A percentile compares a stretch with the other conserved stretches of the same genome.
Evolutionary conservation across 1,284 basidiomycete genomes (phyloP).

Genomic region (Amylostereum chailletii): DNA sequence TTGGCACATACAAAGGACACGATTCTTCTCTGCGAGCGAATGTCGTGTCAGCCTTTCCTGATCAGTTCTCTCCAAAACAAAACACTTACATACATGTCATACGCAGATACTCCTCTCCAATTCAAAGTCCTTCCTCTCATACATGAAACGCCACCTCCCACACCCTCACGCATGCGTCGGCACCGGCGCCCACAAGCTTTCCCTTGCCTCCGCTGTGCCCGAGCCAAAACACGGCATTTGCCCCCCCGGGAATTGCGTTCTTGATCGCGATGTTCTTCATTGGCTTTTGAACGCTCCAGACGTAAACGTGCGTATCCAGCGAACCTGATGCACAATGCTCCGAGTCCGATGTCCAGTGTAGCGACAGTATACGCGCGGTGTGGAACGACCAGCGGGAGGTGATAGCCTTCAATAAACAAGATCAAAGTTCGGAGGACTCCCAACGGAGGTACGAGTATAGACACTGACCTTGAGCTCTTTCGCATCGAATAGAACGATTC

Average conservation of each 20-base stretch:
- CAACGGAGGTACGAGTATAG: neutral
- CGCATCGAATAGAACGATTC: constrained; percentile 73
- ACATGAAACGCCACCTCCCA: constrained; percentile 62
- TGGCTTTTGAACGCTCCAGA: constrained; percentile 79
- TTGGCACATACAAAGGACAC: too few species aligned
- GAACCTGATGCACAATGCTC: constrained; percentile 80
- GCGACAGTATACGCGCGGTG: constrained; percentile 70
- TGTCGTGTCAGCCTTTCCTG: too few species aligned
- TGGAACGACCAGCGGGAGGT: constrained; percentile 87
- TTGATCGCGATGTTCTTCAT: constrained; percentile 78
- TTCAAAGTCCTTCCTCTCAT: too few species aligned
- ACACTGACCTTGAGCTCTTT: constrained; percentile 46
- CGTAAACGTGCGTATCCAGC: constrained; percentile 86
- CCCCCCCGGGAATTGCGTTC: constrained; percentile 79
- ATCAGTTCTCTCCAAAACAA: too few species aligned
- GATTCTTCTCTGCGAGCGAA: too few species aligned
- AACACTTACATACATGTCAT: too few species aligned
- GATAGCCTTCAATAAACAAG: constrained; percentile 30
- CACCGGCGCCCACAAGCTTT: constrained; percentile 67
- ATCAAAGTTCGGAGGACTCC: too few species aligned
- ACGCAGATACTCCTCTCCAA: too few species aligned
- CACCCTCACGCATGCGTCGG: constrained; percentile 74
- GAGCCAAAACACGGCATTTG: constrained; percentile 79
- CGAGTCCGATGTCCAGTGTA: constrained; percentile 73
- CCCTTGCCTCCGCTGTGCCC: constrained; percentile 30